Base-by-base conservation (phyloP, 345 rosid genomes). In the Arabis alpina region DNA sequence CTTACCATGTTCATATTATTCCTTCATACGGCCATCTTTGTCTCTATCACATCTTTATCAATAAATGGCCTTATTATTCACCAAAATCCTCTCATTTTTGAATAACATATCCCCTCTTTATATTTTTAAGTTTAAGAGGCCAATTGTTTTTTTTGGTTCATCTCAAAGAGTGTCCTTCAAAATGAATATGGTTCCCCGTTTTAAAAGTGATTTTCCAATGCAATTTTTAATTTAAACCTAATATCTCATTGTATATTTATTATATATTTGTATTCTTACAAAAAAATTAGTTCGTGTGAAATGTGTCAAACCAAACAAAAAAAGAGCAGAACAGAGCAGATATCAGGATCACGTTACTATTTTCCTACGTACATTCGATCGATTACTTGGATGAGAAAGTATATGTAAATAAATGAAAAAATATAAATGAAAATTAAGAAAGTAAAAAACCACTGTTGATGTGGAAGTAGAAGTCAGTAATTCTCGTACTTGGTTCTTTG, bases 21-120 rank as follows among this genome's bases (percentile, higher is more conserved):
- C 74, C 74, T 60, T 54, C 64, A 42, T 66, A 68, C 64, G 36
- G 70, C 68, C 74, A 61, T 72, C 57, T 57, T 10, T 65, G 8
- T 13, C 13, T 34, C n/a, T 54, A 4, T 30, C 12, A 28, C 27
- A 10, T 39, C 23, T 75, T 61, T 49, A 10, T 45, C 19, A 68
- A 75, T 75, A 68, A 75, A 68, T 61, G 79, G 69, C 59, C 37
- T 68, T 75, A 37, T 37, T 47, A 67, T 59, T 73, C 72, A 45
- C 37, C 3, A 60, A 37, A 59, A 34, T 10, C 15, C 30, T 65
- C 42, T 40, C 6, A 34, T 47, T 72, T 2, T 19, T 32, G 40
- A 54, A 37, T 39, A 3, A 3, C 32, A 3, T 28, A 4, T 25
- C 8, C 50, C 11, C 19, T 61, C 23, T 53, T 71, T 30, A 3